These are phyloP conservation scores for Urochloa ruziziensis DNA, from an alignment of 176 grass and related monocot genomes.

Conservation along the genomic window DNA sequence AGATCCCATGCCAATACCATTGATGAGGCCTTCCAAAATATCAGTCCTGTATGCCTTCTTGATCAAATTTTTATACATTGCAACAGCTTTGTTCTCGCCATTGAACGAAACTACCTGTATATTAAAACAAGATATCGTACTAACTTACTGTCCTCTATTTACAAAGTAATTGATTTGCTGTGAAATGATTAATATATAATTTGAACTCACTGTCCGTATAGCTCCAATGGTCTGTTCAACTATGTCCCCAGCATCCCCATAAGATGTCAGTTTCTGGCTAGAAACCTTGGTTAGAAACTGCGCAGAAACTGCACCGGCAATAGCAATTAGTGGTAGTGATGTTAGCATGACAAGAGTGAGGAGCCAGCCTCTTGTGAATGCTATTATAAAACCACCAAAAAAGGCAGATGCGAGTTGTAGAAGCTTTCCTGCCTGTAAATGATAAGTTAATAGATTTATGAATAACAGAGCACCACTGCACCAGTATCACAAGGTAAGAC, in stretches of 20 bases:
- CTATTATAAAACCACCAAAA: constrained; percentile 63
- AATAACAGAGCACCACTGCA: not conserved
- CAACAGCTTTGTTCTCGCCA: constrained; percentile 56
- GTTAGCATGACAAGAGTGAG: constrained; percentile 78
- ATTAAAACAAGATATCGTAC: not conserved
- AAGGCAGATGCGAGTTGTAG: constrained; percentile 50
- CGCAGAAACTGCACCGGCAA: constrained; percentile 46
- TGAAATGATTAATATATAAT: not conserved
- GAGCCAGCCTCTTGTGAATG: constrained; percentile 75
- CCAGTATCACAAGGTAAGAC: not conserved
- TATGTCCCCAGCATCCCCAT: constrained; percentile 60
- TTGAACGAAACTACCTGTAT: constrained; percentile 71
- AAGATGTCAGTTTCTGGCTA: constrained; percentile 54
- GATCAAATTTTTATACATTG: constrained; percentile 51
- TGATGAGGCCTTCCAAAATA: constrained; percentile 54
- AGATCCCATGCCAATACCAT: constrained; percentile 61
- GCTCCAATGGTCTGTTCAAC: constrained; percentile 87
- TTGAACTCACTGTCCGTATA: constrained; percentile 75
- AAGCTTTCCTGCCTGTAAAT: constrained; percentile 71
- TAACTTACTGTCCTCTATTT: not conserved
- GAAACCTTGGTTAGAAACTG: constrained; percentile 49
- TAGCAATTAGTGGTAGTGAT: constrained; percentile 46
- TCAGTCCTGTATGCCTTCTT: constrained; percentile 51
- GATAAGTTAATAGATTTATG: not conserved
- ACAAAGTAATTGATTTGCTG: not conserved